These are phyloP conservation scores for Suhomyces emberorum DNA, from an alignment of 805 yeast genomes.

Conservation along the genomic window DNA sequence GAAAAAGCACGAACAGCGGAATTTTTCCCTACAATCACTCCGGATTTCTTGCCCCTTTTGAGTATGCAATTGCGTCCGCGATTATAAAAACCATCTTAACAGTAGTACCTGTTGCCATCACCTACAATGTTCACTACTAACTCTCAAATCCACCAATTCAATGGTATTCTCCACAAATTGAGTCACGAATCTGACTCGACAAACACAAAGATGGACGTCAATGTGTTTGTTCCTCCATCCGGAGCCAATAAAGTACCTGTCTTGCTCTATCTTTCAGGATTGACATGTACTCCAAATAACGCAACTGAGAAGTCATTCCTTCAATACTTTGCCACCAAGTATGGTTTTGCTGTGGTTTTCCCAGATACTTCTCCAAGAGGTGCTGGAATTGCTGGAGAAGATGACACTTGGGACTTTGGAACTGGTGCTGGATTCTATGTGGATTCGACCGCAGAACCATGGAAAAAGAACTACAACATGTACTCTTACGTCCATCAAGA, in stretches of 20 bases:
- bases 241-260: slow-evolving; percentile 56
- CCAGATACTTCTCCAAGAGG: slow-evolving; percentile 98
- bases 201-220: slow-evolving; percentile 75
- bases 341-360: slow-evolving; percentile 83
- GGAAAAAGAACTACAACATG: slow-evolving; percentile 76
- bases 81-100: too few relatives aligned
- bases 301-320: slow-evolving; percentile 91
- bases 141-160: slow-evolving; percentile 58
- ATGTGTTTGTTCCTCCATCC: slow-evolving; percentile 70
- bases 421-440: slow-evolving; percentile 94
- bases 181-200: slow-evolving; percentile 67
- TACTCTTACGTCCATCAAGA: slow-evolving; percentile 78
- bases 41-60: background rate
- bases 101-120: background rate
- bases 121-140: slow-evolving; percentile 42
- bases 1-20: too few relatives aligned
- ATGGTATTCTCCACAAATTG: slow-evolving; percentile 74
- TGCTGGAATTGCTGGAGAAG: slow-evolving; percentile 70
- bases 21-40: background rate
- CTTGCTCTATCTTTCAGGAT: slow-evolving; percentile 76
- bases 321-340: slow-evolving; percentile 73
- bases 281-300: slow-evolving; percentile 91
- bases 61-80: background rate
- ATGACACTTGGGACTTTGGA: slow-evolving; percentile 87
- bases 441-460: slow-evolving; percentile 75